phyloP scores from a whole-genome alignment of 2,329 filamentous ascomycete genomes.

The Diplodia mutila region DNA sequence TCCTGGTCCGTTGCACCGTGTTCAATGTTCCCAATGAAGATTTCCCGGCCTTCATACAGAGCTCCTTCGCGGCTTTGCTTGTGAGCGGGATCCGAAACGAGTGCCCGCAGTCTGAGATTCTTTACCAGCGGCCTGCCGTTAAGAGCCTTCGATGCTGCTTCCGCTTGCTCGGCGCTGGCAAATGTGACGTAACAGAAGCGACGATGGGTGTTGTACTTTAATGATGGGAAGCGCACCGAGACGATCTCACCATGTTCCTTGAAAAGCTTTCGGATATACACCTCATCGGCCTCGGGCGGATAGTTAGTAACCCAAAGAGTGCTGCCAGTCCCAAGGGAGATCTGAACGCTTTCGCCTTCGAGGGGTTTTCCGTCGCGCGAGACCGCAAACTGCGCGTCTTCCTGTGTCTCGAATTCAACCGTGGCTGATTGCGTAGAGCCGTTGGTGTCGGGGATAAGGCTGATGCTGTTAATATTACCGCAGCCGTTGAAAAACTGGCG shows the following conservation, averaged over 20 bases:
- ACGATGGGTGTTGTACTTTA: constrained; percentile 85
- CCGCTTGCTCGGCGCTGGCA: constrained; percentile 52
- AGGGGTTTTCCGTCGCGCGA: constrained; percentile 82
- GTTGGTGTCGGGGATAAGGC: constrained; percentile 64
- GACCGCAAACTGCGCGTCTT: constrained; percentile 80
- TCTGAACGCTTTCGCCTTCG: constrained; percentile 71
- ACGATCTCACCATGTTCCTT: constrained; percentile 75
- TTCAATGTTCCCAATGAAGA: constrained; percentile 82
- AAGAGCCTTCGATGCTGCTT: constrained; percentile 65
- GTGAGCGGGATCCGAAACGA: constrained; percentile 79
- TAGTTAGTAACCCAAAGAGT: constrained; percentile 93
- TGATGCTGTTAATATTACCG: constrained; percentile 79
- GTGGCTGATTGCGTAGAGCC: constrained; percentile 65
- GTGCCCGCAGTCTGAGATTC: constrained; percentile 70
- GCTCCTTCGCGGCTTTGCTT: constrained; percentile 81
- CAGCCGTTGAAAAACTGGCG: constrained; percentile 92
- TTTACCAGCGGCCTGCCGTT: constrained; percentile 72
- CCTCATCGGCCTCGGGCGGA: constrained; percentile 73
- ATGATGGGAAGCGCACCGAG: constrained; percentile 84
- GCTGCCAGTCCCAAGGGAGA: constrained; percentile 73
- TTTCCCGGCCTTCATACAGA: constrained; percentile 82
- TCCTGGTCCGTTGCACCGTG: constrained; percentile 78
- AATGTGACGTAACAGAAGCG: constrained; percentile 98
- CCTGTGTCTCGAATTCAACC: constrained; percentile 80
- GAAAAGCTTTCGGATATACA: constrained; percentile 69